Conservation (phyloP, 768 basidiomycete species). For the Lanmaoa rubissima region DNA sequence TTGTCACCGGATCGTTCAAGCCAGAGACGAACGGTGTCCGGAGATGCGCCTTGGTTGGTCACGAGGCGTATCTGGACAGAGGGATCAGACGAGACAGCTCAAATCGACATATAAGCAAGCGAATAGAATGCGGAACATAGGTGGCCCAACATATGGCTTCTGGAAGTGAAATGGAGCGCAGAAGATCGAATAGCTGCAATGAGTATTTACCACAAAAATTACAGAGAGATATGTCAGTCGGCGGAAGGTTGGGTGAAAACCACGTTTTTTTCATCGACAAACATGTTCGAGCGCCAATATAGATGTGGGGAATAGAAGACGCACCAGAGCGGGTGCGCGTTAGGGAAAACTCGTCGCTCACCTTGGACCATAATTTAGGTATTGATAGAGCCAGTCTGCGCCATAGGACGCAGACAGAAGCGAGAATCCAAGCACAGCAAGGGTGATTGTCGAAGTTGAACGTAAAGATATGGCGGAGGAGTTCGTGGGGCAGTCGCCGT, state of each 20-base stretch:
- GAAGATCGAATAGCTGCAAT: not conserved
- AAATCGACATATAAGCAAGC: not conserved
- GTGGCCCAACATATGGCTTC: not conserved
- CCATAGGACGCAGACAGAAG: slow-evolving; percentile 69
- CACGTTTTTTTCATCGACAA: slow-evolving; percentile 18
- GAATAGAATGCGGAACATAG: slow-evolving; percentile 3
- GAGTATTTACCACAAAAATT: slow-evolving; percentile 2
- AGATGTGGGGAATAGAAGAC: slow-evolving; percentile 2
- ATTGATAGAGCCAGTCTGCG: slow-evolving; percentile 61
- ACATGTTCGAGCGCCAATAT: slow-evolving; percentile 18
- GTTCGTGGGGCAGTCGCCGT: slow-evolving; percentile 64
- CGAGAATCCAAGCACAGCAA: slow-evolving; percentile 74
- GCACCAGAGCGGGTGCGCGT: not conserved
- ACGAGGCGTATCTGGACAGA: slow-evolving; percentile 63
- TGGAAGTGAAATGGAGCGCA: not conserved
- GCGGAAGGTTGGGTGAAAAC: slow-evolving; percentile 1
- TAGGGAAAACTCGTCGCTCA: slow-evolving; percentile 33
- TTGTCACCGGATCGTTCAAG: slow-evolving; percentile 71
- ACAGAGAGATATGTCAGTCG: not conserved
- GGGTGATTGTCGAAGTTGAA: slow-evolving; percentile 67
- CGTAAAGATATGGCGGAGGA: slow-evolving; percentile 71
- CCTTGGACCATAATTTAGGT: slow-evolving; percentile 77
- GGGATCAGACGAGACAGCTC: slow-evolving; percentile 1
- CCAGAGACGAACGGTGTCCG: slow-evolving; percentile 82
- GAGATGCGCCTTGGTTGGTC: slow-evolving; percentile 65